Evolutionary conservation across 208 protist species (phyloP), one percentile per base, ranked within the genome.

Genomic region (Jaenimonas drosophilae): DNA sequence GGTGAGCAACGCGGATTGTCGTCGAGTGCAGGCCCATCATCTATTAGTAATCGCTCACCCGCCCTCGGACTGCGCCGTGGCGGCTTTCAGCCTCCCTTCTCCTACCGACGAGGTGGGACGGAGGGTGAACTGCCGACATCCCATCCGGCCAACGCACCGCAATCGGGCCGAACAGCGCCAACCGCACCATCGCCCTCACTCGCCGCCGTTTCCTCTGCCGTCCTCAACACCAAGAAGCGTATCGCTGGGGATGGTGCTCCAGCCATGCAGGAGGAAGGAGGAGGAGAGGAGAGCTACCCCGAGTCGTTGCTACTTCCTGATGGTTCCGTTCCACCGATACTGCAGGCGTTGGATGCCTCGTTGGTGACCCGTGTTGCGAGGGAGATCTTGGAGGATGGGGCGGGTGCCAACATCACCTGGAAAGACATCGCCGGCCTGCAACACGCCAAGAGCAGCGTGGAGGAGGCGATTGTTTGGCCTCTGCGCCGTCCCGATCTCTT

Each of bases 391-490:
- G 37, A 42, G 19, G 37, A 42, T 17, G 30, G 30, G 9, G 30
- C 30, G 30, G 30, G 9, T 7, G 37, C n/a, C 16, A 20, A 11
- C n/a, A 20, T 42, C 37, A 42, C 16, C 12, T 90, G 81, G 77
- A 65, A 84, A 48, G 81, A 86, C 52, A 87, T 90, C 36, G 81
- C 74, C 1, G 81, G 81, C 12, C 64, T 90, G 6, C 55, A 79
- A 48, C 60, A 86, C 62, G 81, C 75, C n/a, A 90, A 90, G 71
- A 39, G 53, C 4, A 83, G 72, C 31, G 68, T 91, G n/a, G 69
- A 86, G 59, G 71, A 86, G 56, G 72, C 73, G 3, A 80, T 86
- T 54, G 68, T 88, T 37, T 86, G 75, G 78, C 82, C 82, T 7
- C 64, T 91, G 60, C 67, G 64, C 16, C 64, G 75, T 1, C 77